Conservation (phyloP, 2,329 filamentous ascomycete species). For the Colletotrichum kahawae region DNA sequence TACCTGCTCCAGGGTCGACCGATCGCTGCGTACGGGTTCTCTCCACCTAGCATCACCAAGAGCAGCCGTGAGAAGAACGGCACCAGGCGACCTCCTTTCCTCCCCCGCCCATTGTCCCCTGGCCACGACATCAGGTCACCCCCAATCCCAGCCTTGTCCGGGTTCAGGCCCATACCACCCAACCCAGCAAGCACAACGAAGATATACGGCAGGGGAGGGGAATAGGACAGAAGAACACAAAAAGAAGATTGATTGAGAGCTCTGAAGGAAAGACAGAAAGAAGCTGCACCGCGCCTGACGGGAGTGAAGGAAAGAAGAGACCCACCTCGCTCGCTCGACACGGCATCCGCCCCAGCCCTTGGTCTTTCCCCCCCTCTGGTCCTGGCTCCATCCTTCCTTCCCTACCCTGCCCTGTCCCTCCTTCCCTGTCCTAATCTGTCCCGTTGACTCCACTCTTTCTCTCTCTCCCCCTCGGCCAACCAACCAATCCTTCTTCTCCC, state of each 20-base stretch:
- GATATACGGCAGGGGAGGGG: not conserved
- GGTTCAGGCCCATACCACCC: not conserved
- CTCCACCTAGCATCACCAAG: not conserved
- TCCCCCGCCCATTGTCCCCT: not conserved
- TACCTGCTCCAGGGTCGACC: not conserved
- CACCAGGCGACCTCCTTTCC: not conserved
- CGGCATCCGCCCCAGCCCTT: constrained; percentile 6
- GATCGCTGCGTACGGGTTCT: not conserved
- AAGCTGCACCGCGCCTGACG: not conserved
- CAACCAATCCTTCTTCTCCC: not conserved
- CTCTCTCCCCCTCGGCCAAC: not conserved
- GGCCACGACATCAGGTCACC: not conserved
- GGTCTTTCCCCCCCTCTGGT: not conserved
- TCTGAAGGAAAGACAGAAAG: not conserved
- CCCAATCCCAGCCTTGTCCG: not conserved
- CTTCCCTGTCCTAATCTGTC: not conserved
- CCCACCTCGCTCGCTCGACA: constrained; percentile 4
- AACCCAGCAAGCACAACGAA: not conserved
- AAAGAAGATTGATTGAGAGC: not conserved
- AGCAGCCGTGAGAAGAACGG: not conserved
- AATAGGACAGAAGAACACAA: not conserved
- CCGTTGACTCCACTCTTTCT: not conserved
- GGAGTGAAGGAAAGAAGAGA: not conserved
- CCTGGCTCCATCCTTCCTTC: not conserved
- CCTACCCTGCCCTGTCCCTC: not conserved